phyloP scores from a whole-genome alignment of 331 rosid genomes.

The Quercus tomentella region DNA sequence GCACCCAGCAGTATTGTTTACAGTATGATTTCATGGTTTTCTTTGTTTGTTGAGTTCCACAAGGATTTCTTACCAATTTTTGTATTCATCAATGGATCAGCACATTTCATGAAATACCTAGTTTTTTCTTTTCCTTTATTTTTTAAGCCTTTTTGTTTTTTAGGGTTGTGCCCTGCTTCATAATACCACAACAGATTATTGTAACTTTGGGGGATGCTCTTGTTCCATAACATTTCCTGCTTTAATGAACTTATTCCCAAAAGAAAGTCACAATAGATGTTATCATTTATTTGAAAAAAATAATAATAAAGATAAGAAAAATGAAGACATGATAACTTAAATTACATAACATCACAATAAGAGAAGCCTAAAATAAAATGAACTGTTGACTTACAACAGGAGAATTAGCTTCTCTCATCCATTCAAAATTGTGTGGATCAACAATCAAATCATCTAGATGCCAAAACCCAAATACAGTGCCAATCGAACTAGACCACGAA shows the following conservation, averaged over 20 bases:
- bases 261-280: background rate
- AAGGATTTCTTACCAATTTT: too few species aligned
- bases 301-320: too few species aligned
- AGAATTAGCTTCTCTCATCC: conserved; percentile 91
- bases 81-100: too few species aligned
- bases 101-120: too few species aligned
- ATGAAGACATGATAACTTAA: background rate
- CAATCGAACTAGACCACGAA: conserved; percentile 1
- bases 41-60: too few species aligned
- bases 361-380: conserved; percentile 8
- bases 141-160: background rate
- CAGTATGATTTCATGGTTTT: too few species aligned
- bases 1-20: too few species aligned
- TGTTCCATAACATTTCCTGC: too few species aligned
- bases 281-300: background rate
- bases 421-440: conserved; percentile 91
- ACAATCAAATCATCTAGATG: conserved; percentile 85
- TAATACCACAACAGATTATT: background rate
- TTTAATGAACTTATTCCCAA: too few species aligned
- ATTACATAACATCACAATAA: background rate
- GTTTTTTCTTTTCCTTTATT: too few species aligned
- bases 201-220: too few species aligned
- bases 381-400: conserved; percentile 69
- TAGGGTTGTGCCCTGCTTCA: too few species aligned
- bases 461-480: background rate